Evolutionary conservation across 345 rosid genomes (phyloP).

Genomic region (Eutrema yunnanense): DNA sequence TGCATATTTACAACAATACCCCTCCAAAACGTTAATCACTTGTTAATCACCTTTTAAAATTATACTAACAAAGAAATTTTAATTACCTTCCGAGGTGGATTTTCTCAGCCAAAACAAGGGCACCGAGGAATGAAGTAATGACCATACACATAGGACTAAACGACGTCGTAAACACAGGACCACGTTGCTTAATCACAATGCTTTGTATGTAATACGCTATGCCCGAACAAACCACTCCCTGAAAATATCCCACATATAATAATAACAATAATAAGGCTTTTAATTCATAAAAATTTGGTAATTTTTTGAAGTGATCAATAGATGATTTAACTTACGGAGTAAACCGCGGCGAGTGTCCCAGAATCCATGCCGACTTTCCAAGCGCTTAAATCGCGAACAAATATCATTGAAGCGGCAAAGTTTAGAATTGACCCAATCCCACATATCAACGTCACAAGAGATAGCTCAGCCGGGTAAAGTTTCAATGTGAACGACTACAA

Average conservation of each 20-base stretch:
- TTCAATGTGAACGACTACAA: constrained; percentile 70
- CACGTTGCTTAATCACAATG: constrained; percentile 53
- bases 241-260: neutral
- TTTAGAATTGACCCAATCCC: constrained; percentile 60
- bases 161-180: constrained; percentile 79
- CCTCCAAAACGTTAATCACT: neutral
- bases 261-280: neutral
- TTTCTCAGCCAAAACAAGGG: constrained; percentile 58
- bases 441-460: constrained; percentile 70
- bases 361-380: constrained; percentile 77
- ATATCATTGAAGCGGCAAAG: constrained; percentile 40
- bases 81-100: constrained; percentile 75
- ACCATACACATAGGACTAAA: constrained; percentile 88
- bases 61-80: neutral
- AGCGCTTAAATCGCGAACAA: constrained; percentile 61
- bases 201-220: constrained; percentile 78
- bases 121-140: constrained; percentile 63
- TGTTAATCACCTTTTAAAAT: neutral
- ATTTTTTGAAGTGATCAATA: neutral
- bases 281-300: neutral
- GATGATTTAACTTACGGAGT: constrained; percentile 42
- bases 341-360: constrained; percentile 68
- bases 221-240: constrained; percentile 94
- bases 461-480: constrained; percentile 79
- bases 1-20: constrained; percentile 27